phyloP scores from a whole-genome alignment of 148 eudicot species.

The Heliosperma pusillum region DNA sequence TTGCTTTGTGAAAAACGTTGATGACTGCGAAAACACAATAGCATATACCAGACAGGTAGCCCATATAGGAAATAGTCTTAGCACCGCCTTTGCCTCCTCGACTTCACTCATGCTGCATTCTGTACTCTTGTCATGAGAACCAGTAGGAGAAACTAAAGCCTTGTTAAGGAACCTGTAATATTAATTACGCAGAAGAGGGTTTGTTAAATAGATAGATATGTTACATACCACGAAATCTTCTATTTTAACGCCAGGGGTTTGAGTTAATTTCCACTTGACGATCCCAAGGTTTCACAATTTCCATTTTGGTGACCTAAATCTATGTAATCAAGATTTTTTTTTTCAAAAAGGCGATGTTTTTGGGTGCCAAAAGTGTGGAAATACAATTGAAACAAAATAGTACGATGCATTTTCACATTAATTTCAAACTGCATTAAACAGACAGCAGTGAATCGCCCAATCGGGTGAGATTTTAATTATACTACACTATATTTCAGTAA shows the following conservation, averaged over 20 bases:
- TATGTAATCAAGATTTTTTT: not conserved
- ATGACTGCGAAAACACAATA: constrained; percentile 50
- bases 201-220: not conserved
- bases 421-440: too few species aligned
- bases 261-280: not conserved
- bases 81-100: constrained; percentile 64
- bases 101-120: constrained; percentile 45
- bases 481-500: not conserved
- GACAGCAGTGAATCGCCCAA: not conserved
- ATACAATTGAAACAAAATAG: too few species aligned
- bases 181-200: not conserved
- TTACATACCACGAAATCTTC: not conserved
- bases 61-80: constrained; percentile 66
- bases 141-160: constrained; percentile 46
- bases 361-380: too few species aligned
- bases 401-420: too few species aligned
- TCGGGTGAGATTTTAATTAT: not conserved
- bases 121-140: constrained; percentile 28
- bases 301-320: not conserved
- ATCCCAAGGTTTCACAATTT: too few species aligned
- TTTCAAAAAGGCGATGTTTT: too few species aligned
- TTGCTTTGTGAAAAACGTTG: constrained; percentile 74
- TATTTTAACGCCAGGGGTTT: not conserved
- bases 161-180: constrained; percentile 57
- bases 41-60: constrained; percentile 46